These are phyloP conservation scores for Setaria viridis DNA, from an alignment of 202 grass and related monocot genomes.

Conservation along the genomic window DNA sequence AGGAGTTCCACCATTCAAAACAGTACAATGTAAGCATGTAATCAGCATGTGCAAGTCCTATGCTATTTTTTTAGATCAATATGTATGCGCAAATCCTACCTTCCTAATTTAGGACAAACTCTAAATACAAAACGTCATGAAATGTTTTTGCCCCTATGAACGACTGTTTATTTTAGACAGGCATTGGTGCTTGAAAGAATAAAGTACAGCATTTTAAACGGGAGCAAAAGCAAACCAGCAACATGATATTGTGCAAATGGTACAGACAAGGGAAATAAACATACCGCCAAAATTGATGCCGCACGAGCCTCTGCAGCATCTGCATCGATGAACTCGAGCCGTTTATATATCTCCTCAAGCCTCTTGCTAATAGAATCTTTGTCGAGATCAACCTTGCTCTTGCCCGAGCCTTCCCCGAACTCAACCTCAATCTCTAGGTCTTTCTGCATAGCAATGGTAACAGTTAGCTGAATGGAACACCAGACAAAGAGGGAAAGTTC, in stretches of 20 bases:
- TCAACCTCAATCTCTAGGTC: slow-evolving; percentile 78
- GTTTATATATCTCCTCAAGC: slow-evolving; percentile 95
- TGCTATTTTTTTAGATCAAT: neutral
- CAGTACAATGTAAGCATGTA: slow-evolving; percentile 32
- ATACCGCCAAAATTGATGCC: slow-evolving; percentile 92
- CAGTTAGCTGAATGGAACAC: slow-evolving; percentile 41
- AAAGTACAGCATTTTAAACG: slow-evolving; percentile 1
- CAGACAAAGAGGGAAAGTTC: neutral
- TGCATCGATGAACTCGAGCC: slow-evolving; percentile 91
- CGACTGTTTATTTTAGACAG: neutral
- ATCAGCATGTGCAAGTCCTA: neutral
- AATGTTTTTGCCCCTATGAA: neutral
- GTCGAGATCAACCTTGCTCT: slow-evolving; percentile 57
- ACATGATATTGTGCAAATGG: slow-evolving; percentile 6
- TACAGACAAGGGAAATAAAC: slow-evolving; percentile 32
- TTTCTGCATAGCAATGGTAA: slow-evolving; percentile 59
- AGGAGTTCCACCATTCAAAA: slow-evolving; percentile 40
- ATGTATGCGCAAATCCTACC: neutral
- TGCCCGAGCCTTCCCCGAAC: slow-evolving; percentile 56
- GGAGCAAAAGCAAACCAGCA: neutral
- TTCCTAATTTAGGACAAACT: neutral
- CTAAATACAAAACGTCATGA: neutral
- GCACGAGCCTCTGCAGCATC: slow-evolving; percentile 93
- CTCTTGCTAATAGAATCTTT: slow-evolving; percentile 80
- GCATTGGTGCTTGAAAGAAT: neutral